A percentile compares a stretch with the other conserved stretches of the same genome.
Conservation (phyloP, 345 rosid species). For the Boechera stricta region DNA sequence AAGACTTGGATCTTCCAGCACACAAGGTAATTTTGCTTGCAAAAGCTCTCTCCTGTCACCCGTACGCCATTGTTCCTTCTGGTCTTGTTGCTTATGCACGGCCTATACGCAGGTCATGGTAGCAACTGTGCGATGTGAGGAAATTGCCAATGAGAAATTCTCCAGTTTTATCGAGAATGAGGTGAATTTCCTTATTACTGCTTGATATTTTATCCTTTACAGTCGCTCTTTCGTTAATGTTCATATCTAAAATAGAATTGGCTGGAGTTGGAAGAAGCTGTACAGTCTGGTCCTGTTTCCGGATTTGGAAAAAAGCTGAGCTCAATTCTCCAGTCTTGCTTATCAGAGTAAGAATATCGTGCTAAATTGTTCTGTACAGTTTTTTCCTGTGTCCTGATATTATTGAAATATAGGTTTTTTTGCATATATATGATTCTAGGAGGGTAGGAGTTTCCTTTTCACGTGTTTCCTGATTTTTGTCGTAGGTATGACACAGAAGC, state of each 20-base stretch:
- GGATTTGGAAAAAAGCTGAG: slow-evolving; percentile 89
- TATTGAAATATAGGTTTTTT: not conserved
- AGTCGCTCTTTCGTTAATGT: slow-evolving; percentile 13
- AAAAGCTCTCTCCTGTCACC: not conserved
- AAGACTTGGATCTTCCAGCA: slow-evolving; percentile 98
- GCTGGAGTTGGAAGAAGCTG: slow-evolving; percentile 78
- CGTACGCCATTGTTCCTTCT: not conserved
- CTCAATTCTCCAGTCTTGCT: slow-evolving; percentile 55
- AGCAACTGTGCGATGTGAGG: slow-evolving; percentile 98
- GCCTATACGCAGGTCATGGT: slow-evolving; percentile 84
- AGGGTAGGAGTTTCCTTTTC: slow-evolving; percentile 26
- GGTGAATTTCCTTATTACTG: slow-evolving; percentile 49
- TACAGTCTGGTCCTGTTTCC: slow-evolving; percentile 65
- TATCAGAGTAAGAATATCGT: slow-evolving; percentile 68
- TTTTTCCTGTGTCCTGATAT: not conserved
- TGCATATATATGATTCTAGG: slow-evolving; percentile 16
- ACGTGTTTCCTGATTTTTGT: slow-evolving; percentile 27
- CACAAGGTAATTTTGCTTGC: slow-evolving; percentile 74
- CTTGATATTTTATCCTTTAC: slow-evolving; percentile 18
- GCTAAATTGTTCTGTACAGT: slow-evolving; percentile 1
- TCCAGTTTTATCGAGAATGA: slow-evolving; percentile 65
- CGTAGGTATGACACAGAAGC: slow-evolving; percentile 87
- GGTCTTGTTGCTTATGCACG: slow-evolving; percentile 30
- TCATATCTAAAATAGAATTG: slow-evolving; percentile 58
- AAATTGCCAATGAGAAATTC: slow-evolving; percentile 85